These are phyloP conservation scores for Macrophomina tecta DNA, from an alignment of 2,329 filamentous ascomycete species.

Conservation along the genomic window DNA sequence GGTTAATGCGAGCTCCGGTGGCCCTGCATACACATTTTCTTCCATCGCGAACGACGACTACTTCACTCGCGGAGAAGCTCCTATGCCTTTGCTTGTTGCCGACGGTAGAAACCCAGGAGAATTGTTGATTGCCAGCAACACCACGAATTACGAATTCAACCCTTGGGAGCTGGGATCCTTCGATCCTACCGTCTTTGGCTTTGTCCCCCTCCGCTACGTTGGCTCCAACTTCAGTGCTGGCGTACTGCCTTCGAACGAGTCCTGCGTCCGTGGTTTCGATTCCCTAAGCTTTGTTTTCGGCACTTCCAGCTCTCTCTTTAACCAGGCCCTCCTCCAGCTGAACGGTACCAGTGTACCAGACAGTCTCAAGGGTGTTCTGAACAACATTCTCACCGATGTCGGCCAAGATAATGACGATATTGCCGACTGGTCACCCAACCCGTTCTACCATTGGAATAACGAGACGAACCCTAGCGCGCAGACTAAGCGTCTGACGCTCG, in stretches of 20 bases:
- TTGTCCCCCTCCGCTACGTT: conserved; percentile 72
- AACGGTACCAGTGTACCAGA: conserved; percentile 58
- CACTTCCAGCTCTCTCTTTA: conserved; percentile 85
- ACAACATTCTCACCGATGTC: conserved; percentile 60
- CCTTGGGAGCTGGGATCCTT: conserved; percentile 81
- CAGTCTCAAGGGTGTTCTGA: conserved; percentile 59
- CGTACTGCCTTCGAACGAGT: conserved; percentile 58
- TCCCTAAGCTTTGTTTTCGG: conserved; percentile 85
- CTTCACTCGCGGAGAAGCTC: conserved; percentile 69
- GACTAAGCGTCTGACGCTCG: conserved; percentile 66
- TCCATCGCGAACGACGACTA: conserved; percentile 69
- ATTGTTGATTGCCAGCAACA: conserved; percentile 68
- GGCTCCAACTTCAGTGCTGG: conserved; percentile 75
- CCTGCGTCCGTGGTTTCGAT: conserved; percentile 81
- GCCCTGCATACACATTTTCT: conserved; percentile 79
- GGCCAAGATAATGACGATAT: conserved; percentile 70
- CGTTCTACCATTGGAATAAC: conserved; percentile 71
- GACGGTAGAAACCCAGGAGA: conserved; percentile 71
- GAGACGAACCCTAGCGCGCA: conserved; percentile 63
- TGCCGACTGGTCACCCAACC: conserved; percentile 75
- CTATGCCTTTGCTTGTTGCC: conserved; percentile 76
- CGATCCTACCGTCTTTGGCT: conserved; percentile 74
- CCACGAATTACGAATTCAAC: conserved; percentile 78
- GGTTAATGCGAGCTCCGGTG: conserved; percentile 76
- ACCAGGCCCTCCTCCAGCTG: conserved; percentile 72